Evolutionary conservation across 176 grass and related monocot genomes (phyloP), one percentile per base, ranked within the genome.

Genomic region (Cenchrus americanus): DNA sequence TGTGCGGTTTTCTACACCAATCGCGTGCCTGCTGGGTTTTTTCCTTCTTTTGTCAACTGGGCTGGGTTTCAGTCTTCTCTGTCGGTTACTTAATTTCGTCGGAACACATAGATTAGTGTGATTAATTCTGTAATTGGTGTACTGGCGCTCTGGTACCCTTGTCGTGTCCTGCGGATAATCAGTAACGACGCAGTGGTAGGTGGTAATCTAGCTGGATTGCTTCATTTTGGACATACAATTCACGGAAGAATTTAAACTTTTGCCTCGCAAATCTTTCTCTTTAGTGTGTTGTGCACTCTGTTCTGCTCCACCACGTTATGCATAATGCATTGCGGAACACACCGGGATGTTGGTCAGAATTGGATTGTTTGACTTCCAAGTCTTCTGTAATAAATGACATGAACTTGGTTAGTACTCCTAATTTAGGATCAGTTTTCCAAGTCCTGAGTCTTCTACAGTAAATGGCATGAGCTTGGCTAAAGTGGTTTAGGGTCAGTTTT

Each of bases 61-160:
- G 0, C 59, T 37, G 34, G 34, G 34, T 37, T 26, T 32, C 51
- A 30, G 8, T 75, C 10, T 22, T 26, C 27, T 48, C 27, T 48
- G 71, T 62, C 54, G 32, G 62, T 75, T 81, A 70, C 70, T 85
- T 89, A 43, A 89, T 76, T 85, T 75, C 15, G 41, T 85, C 9
- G 8, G 57, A 84, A 68, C 2, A 85, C 55, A 58, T 81, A 48
- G 37, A 65, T 58, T 71, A 49, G 30, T 43, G 49, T 50, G 66
- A 76, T 86, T 66, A 82, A 63, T 40, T 48, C 57, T 12, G 63
- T 76, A 54, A 53, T 64, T 78, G 47, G 66, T 37, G 58, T 27
- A 52, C 46, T 72, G 3, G 32, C 17, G 61, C 40, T 77, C 69
- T 66, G 30, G 53, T 17, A 57, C 3, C 57, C 70, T 54, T 71